Evolutionary conservation across 1,284 basidiomycete genomes (phyloP).

Genomic region (Porodaedalea pini): DNA sequence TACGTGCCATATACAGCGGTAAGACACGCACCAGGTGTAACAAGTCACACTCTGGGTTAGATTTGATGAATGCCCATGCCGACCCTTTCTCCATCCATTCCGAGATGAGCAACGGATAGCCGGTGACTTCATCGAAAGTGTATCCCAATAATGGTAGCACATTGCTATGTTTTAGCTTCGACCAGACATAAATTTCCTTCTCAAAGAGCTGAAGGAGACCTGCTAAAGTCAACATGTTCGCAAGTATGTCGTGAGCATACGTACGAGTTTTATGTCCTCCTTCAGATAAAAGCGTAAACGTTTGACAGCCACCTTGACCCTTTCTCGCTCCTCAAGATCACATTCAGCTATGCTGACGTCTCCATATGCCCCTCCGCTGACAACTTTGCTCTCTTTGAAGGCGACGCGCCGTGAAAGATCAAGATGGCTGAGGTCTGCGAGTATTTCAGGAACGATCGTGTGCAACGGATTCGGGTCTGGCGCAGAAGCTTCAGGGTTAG

Average conservation of each 20-base stretch:
- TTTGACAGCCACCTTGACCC: constrained; percentile 3
- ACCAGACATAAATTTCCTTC: constrained; percentile 5
- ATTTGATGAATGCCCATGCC: background rate
- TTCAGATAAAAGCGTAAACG: background rate
- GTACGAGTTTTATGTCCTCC: too few species aligned
- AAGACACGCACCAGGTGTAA: background rate
- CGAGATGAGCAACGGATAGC: background rate
- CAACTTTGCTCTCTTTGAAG: too few species aligned
- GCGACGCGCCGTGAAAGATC: background rate
- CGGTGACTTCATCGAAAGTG: background rate
- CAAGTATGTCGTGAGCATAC: background rate
- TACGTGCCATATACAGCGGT: too few species aligned
- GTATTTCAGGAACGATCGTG: background rate
- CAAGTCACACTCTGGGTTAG: background rate
- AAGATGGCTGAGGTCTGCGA: background rate
- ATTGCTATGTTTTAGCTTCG: constrained; percentile 5
- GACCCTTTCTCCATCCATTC: constrained; percentile 10
- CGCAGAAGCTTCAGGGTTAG: too few species aligned
- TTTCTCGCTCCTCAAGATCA: too few species aligned
- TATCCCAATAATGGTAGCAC: constrained; percentile 9
- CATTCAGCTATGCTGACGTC: too few species aligned
- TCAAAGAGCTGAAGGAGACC: background rate
- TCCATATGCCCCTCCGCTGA: too few species aligned
- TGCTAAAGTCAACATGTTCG: background rate
- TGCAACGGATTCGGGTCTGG: too few species aligned